Conservation (phyloP, 768 basidiomycete genomes). For the Suillus subalutaceus region DNA sequence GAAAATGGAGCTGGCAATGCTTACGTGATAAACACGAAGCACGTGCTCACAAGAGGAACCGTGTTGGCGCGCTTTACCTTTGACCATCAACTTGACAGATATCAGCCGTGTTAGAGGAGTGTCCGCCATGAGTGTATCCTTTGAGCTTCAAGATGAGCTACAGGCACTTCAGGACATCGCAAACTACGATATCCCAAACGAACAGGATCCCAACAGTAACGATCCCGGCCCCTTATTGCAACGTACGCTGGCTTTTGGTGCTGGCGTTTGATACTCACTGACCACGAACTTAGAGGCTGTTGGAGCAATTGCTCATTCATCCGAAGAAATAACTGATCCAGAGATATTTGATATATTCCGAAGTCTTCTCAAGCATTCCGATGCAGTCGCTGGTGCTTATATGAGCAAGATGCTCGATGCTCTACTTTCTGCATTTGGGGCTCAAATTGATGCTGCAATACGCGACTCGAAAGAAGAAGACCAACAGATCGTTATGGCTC, state of each 20-base stretch:
- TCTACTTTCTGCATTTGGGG: slow-evolving; percentile 71
- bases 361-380: slow-evolving; percentile 76
- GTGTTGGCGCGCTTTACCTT: slow-evolving; percentile 17
- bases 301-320: slow-evolving; percentile 74
- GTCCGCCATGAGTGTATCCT: slow-evolving; percentile 42
- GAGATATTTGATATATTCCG: slow-evolving; percentile 83
- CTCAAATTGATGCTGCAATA: slow-evolving; percentile 72
- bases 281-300: slow-evolving; percentile 62
- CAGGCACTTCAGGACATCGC: slow-evolving; percentile 62
- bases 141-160: slow-evolving; percentile 82
- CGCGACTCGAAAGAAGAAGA: slow-evolving; percentile 73
- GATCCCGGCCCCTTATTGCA: slow-evolving; percentile 61
- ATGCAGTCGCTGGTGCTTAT: slow-evolving; percentile 58
- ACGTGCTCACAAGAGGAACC: slow-evolving; percentile 25
- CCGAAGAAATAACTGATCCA: slow-evolving; percentile 68
- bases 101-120: slow-evolving; percentile 8
- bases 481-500: slow-evolving; percentile 58
- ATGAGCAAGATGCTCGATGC: slow-evolving; percentile 91
- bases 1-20: neutral
- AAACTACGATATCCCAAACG: slow-evolving; percentile 67
- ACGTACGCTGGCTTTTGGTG: slow-evolving; percentile 40
- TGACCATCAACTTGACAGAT: slow-evolving; percentile 2
- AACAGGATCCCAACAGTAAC: slow-evolving; percentile 63
- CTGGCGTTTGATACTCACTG: slow-evolving; percentile 8
- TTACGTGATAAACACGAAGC: slow-evolving; percentile 25